Conservation (phyloP, 495 filamentous ascomycete genomes). For the Bacidia rubella region DNA sequence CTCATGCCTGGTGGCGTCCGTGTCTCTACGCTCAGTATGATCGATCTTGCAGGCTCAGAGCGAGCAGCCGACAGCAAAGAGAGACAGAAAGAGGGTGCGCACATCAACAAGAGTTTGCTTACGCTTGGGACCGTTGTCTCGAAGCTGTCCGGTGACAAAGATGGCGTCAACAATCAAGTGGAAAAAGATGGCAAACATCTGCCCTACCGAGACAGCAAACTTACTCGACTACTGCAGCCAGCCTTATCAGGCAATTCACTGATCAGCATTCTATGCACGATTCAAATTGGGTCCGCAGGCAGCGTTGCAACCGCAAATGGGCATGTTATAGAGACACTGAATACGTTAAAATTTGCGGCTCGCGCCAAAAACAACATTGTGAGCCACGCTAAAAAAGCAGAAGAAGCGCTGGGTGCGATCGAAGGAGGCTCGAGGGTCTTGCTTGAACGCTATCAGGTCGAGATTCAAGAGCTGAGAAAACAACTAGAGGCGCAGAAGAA, state of each 20-base stretch:
- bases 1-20: constrained; percentile 81
- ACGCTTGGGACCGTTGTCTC: constrained; percentile 94
- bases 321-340: constrained; percentile 78
- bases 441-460: constrained; percentile 85
- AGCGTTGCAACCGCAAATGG: constrained; percentile 46
- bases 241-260: constrained; percentile 88
- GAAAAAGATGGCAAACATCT: constrained; percentile 82
- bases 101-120: constrained; percentile 95
- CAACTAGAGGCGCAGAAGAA: constrained; percentile 71
- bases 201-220: constrained; percentile 92
- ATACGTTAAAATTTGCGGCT: constrained; percentile 93
- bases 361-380: constrained; percentile 96
- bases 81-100: constrained; percentile 82
- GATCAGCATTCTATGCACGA: constrained; percentile 92
- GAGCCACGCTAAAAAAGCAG: constrained; percentile 89
- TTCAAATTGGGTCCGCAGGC: constrained; percentile 60
- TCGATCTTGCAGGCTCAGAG: constrained; percentile 93
- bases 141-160: constrained; percentile 69
- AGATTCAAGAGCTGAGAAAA: constrained; percentile 68
- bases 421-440: constrained; percentile 61
- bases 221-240: constrained; percentile 83
- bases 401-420: constrained; percentile 64
- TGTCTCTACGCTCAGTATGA: constrained; percentile 87
- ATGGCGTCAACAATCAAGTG: constrained; percentile 58
- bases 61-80: constrained; percentile 93